Conservation (phyloP, 2,329 filamentous ascomycete genomes). For the Rachicladosporium sp. region DNA sequence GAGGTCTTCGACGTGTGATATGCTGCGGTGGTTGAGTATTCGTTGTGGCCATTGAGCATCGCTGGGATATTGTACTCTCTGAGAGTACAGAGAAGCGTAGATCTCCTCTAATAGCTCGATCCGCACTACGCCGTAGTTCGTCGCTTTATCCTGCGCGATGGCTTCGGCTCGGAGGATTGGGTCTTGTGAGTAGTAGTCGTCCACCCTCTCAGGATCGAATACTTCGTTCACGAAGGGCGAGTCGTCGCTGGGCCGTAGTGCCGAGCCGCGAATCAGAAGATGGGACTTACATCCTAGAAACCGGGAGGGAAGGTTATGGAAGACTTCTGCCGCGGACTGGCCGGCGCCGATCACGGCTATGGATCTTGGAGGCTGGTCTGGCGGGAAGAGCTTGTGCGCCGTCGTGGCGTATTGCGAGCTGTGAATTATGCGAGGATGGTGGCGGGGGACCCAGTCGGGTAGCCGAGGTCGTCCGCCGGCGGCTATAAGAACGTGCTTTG, state of each 20-base stretch:
- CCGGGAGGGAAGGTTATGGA: slow-evolving; percentile 69
- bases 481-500: slow-evolving; percentile 59
- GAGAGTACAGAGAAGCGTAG: slow-evolving; percentile 78
- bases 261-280: slow-evolving; percentile 70
- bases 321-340: slow-evolving; percentile 91
- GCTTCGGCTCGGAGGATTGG: slow-evolving; percentile 47
- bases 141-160: slow-evolving; percentile 61
- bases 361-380: slow-evolving; percentile 47
- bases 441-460: slow-evolving; percentile 55
- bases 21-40: slow-evolving; percentile 57
- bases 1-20: slow-evolving; percentile 41
- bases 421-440: slow-evolving; percentile 66
- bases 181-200: slow-evolving; percentile 59
- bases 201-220: slow-evolving; percentile 79
- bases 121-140: slow-evolving; percentile 90
- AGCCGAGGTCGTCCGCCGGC: slow-evolving; percentile 58
- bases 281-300: slow-evolving; percentile 72
- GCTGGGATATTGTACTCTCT: slow-evolving; percentile 56
- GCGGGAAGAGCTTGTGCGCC: slow-evolving; percentile 47
- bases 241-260: slow-evolving; percentile 82
- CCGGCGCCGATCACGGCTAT: slow-evolving; percentile 81
- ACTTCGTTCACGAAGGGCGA: slow-evolving; percentile 96
- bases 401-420: slow-evolving; percentile 71
- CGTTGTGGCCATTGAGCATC: slow-evolving; percentile 74
- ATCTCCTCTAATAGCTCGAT: slow-evolving; percentile 81